Conservation (phyloP, 1,139 yeast genomes). For the Arxiozyma slooffiae region DNA sequence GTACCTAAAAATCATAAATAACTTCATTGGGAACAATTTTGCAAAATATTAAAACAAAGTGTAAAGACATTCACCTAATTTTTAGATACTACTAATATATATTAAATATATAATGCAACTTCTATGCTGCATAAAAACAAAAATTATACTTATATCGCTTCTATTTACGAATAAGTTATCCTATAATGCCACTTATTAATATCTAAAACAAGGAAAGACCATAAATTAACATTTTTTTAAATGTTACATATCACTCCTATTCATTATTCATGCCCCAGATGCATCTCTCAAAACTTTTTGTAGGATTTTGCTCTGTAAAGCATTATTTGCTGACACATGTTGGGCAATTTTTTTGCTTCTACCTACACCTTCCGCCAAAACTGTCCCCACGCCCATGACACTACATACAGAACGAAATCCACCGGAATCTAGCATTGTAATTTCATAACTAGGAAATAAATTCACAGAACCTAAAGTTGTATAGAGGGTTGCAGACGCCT, state of each 20-base stretch:
- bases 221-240: no score
- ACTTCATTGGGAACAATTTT: no score
- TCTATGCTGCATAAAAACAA: no score
- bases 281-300: neutral
- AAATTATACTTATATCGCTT: neutral
- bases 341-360: conserved; percentile 16
- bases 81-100: no score
- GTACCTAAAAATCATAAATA: no score
- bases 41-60: no score
- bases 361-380: conserved; percentile 15
- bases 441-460: conserved; percentile 10
- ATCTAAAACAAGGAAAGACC: neutral
- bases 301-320: neutral
- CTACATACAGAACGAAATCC: conserved; percentile 10
- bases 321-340: conserved; percentile 7
- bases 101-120: no score
- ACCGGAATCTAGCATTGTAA: conserved; percentile 2
- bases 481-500: conserved; percentile 10
- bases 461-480: conserved; percentile 9
- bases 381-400: conserved; percentile 9
- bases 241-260: neutral
- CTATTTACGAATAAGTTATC: neutral
- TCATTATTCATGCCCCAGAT: neutral
- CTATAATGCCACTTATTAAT: neutral
- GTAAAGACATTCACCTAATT: no score